Conservation (phyloP, 1,139 yeast species). For the Yamadazyma oceani region DNA sequence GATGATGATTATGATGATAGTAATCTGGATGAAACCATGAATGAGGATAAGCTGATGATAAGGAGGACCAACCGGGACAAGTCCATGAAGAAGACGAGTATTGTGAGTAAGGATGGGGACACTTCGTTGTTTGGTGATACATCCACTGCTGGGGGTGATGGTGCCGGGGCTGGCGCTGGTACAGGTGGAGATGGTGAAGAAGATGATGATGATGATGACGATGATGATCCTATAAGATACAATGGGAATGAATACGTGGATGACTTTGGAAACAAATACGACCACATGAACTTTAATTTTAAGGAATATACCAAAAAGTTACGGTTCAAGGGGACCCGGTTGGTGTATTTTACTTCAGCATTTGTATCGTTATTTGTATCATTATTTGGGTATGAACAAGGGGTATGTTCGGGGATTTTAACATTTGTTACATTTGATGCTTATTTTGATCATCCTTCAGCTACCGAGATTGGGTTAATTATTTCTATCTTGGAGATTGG, state of each 20-base stretch:
- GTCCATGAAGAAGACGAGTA: constrained; percentile 1
- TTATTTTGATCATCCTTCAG: constrained; percentile 46
- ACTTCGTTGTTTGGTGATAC: not conserved
- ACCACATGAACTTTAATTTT: constrained; percentile 39
- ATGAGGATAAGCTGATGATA: constrained; percentile 2
- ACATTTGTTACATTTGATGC: constrained; percentile 45
- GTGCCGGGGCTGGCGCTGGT: not conserved
- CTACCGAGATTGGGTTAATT: constrained; percentile 49
- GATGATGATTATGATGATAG: constrained; percentile 1
- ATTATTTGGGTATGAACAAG: constrained; percentile 88
- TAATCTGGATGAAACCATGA: constrained; percentile 2
- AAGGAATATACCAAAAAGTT: constrained; percentile 33
- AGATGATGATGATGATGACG: constrained; percentile 8
- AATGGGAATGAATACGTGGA: constrained; percentile 20
- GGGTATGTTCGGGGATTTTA: constrained; percentile 79
- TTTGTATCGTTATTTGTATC: constrained; percentile 85
- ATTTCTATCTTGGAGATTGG: constrained; percentile 55
- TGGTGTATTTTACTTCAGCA: constrained; percentile 74
- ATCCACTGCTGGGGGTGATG: not conserved
- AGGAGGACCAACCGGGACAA: constrained; percentile 1
- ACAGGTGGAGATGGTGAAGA: constrained; percentile 1
- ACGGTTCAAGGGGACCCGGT: constrained; percentile 38
- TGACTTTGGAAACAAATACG: constrained; percentile 37
- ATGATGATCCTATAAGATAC: constrained; percentile 16
- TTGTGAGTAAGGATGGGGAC: not conserved